Conservation (phyloP, 163 green algal species). For the Chlorella variabilis region DNA sequence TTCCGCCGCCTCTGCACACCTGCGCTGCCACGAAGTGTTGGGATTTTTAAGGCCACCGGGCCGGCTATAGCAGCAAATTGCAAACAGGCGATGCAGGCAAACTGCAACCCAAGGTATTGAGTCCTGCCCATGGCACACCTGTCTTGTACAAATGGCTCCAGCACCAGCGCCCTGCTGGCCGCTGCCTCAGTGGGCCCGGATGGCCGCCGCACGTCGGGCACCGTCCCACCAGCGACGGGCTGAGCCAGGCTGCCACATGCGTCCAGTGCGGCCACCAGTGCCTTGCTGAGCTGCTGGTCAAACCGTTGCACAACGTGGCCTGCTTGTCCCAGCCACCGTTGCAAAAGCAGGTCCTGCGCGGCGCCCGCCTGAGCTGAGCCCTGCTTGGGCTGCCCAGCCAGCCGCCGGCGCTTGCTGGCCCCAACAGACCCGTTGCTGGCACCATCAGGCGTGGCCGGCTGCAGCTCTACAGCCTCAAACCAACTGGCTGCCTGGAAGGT, state of each 20-base stretch:
- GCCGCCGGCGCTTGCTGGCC: slow-evolving; percentile 2
- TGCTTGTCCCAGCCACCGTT: slow-evolving; percentile 32
- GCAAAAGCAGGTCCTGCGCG: no score
- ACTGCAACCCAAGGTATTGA: no score
- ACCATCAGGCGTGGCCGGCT: slow-evolving; percentile 4
- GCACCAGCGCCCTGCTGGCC: slow-evolving; percentile 51
- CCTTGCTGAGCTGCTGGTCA: slow-evolving; percentile 20
- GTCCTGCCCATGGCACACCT: no score
- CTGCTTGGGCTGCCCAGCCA: background rate
- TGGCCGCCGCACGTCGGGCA: background rate
- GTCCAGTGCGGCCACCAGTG: slow-evolving; percentile 54
- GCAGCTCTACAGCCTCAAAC: background rate
- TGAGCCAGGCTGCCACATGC: slow-evolving; percentile 20
- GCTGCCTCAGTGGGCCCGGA: slow-evolving; percentile 10
- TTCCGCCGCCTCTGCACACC: slow-evolving; percentile 42
- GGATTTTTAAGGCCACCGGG: no score
- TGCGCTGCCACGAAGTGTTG: no score
- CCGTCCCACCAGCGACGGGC: background rate
- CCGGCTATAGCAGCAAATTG: no score
- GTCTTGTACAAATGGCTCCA: slow-evolving; percentile 79
- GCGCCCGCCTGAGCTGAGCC: background rate
- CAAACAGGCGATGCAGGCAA: no score
- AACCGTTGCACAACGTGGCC: slow-evolving; percentile 38
- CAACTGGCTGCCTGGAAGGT: slow-evolving; percentile 7
- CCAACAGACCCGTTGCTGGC: background rate